Conservation (phyloP, 2,329 filamentous ascomycete genomes). For the Ilyonectria sp. region DNA sequence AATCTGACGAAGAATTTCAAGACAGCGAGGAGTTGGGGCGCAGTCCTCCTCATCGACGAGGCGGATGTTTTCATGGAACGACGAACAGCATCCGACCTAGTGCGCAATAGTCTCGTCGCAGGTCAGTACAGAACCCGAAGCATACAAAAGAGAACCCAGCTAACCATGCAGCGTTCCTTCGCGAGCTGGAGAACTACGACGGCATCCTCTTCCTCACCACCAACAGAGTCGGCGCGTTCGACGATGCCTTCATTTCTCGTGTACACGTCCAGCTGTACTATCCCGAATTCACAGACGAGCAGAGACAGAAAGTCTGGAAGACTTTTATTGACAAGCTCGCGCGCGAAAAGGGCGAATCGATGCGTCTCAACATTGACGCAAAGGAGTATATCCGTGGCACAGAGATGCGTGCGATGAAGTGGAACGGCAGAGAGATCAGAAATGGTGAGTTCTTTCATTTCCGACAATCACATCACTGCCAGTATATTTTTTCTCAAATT, state of each 20-base stretch:
- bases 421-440: conserved; percentile 48
- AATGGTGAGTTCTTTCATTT: conserved; percentile 36
- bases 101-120: conserved; percentile 23
- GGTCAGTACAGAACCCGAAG: conserved; percentile 17
- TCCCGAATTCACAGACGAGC: conserved; percentile 45
- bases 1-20: conserved; percentile 37
- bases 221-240: conserved; percentile 49
- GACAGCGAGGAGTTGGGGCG: conserved; percentile 42
- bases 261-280: conserved; percentile 51
- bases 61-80: conserved; percentile 43
- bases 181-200: conserved; percentile 49
- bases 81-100: conserved; percentile 12
- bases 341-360: not conserved
- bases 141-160: not conserved
- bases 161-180: conserved; percentile 39
- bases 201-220: conserved; percentile 52
- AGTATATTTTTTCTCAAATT: not conserved
- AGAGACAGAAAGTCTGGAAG: conserved; percentile 48
- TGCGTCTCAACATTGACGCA: conserved; percentile 7
- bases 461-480: too few species aligned
- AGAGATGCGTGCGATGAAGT: conserved; percentile 38
- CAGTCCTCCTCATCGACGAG: conserved; percentile 48
- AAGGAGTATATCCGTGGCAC: conserved; percentile 22
- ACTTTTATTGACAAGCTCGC: conserved; percentile 46
- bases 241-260: conserved; percentile 51